Percentiles rank a stretch among this genome's conserved stretches.
Conservation (phyloP, 306 rosid genomes). For the Malus fusca region DNA sequence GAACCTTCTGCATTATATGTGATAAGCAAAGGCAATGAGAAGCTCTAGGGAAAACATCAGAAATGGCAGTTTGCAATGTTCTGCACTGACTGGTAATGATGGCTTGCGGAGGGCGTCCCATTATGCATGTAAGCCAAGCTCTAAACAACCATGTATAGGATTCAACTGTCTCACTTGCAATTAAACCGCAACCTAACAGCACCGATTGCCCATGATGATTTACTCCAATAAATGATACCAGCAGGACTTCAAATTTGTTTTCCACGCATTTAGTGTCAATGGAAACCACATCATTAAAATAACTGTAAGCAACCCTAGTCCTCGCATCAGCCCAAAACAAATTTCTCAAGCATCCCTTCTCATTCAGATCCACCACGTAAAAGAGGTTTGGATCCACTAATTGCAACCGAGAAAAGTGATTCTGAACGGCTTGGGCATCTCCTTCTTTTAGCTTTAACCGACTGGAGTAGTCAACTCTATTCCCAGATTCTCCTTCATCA, state of each 20-base stretch:
- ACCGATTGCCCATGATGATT: conserved; percentile 65
- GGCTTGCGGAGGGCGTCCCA: conserved; percentile 70
- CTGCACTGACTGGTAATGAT: conserved; percentile 42
- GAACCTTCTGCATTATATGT: conserved; percentile 40
- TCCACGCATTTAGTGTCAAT: conserved; percentile 49
- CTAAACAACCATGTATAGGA: conserved; percentile 67
- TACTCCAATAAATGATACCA: conserved; percentile 55
- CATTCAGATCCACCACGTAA: conserved; percentile 59
- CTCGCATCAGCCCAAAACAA: conserved; percentile 66
- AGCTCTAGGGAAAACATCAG: conserved; percentile 73
- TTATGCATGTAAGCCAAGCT: conserved; percentile 63
- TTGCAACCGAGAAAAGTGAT: conserved; percentile 39
- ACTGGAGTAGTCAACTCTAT: conserved; percentile 24
- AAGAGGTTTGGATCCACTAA: conserved; percentile 54
- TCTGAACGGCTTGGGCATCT: conserved; percentile 47
- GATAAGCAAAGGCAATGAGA: conserved; percentile 49
- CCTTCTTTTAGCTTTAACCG: conserved; percentile 54
- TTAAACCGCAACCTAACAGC: conserved; percentile 69
- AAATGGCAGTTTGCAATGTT: conserved; percentile 39
- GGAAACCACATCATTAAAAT: conserved; percentile 51
- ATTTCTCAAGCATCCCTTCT: conserved; percentile 58
- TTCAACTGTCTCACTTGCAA: conserved; percentile 45
- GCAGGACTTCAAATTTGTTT: conserved; percentile 42
- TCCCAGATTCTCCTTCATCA: conserved; percentile 31
- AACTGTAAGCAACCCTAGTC: conserved; percentile 39